Base-by-base conservation (phyloP, 306 rosid species). In the Corylus avellana region DNA sequence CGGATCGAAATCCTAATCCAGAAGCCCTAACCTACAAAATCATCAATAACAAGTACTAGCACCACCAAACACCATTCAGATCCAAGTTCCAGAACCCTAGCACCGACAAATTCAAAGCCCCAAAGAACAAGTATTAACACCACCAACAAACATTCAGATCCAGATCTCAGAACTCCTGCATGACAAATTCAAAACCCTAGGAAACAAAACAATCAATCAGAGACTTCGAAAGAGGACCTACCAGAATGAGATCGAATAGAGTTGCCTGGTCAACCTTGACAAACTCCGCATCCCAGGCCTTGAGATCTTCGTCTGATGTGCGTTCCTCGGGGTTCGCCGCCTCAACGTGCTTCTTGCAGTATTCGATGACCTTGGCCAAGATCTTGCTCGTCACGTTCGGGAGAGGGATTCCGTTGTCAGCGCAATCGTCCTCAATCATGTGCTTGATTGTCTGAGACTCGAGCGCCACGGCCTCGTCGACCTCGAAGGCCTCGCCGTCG, bases 281-380 rank as follows among this genome's bases (percentile, higher is more conserved):
- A 69, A 92, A 92, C 12, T 93, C 98, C 0, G 57, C 27, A 49
- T 93, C 97, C 98, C 97, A 90, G 0, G 77, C 14, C 79, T 86
- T 90, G 75, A 91, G 90, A 1, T 91, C 96, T 0, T 88, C 92
- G 0, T 89, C 94, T 54, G 90, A 54, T 27, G 84, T 55, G 12
- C 79, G 86, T n/a, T 90, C 93, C 0, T 88, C 92, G 32, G 89
- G 20, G 53, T 4, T 32, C 13, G 82, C 20, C 0, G 89, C 84
- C 4, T 85, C 93, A 4, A 89, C 90, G 78, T 94, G 98, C 70
- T 86, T 89, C 79, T 84, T 90, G 56, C 96, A 88, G 85, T 92
- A 94, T 73, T 94, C 93, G 86, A 94, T 88, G 1, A 94, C 96
- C 88, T 89, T 92, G 22, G 96, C 92, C 17, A 94, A 63, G 88